These are phyloP conservation scores for Mortierella alpina DNA, from an alignment of 192 early-diverging fungal genomes.

Conservation along the genomic window DNA sequence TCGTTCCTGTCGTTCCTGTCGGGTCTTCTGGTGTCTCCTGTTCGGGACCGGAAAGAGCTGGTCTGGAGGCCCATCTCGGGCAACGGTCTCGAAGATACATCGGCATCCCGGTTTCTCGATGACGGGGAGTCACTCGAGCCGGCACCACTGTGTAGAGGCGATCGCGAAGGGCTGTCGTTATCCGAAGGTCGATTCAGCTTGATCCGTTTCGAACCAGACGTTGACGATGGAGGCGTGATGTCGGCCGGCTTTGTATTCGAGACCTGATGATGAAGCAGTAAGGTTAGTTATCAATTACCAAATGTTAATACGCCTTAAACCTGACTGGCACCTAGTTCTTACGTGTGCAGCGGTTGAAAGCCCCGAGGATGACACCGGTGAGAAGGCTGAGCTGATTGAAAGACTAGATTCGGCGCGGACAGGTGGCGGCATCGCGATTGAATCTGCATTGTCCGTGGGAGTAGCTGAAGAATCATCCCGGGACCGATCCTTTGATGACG, in stretches of 20 bases:
- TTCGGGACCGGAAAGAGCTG: constrained; percentile 16
- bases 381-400: not conserved
- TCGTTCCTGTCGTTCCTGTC: not conserved
- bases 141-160: constrained; percentile 1
- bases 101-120: constrained; percentile 3
- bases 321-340: not conserved
- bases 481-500: constrained; percentile 2
- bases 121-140: constrained; percentile 9
- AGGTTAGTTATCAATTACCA: not conserved
- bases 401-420: not conserved
- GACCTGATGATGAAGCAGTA: not conserved
- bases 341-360: not conserved
- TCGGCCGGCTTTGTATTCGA: not conserved
- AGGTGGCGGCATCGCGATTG: constrained; percentile 31
- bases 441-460: constrained; percentile 2
- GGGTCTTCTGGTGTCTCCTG: not conserved
- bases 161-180: constrained; percentile 11
- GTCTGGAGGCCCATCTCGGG: constrained; percentile 13
- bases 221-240: not conserved
- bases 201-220: constrained; percentile 28
- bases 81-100: not conserved
- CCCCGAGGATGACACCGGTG: not conserved
- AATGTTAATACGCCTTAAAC: not conserved
- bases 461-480: constrained; percentile 6
- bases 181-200: constrained; percentile 38